phyloP scores from a whole-genome alignment of 768 basidiomycete genomes.

The Suillus brevipes region DNA sequence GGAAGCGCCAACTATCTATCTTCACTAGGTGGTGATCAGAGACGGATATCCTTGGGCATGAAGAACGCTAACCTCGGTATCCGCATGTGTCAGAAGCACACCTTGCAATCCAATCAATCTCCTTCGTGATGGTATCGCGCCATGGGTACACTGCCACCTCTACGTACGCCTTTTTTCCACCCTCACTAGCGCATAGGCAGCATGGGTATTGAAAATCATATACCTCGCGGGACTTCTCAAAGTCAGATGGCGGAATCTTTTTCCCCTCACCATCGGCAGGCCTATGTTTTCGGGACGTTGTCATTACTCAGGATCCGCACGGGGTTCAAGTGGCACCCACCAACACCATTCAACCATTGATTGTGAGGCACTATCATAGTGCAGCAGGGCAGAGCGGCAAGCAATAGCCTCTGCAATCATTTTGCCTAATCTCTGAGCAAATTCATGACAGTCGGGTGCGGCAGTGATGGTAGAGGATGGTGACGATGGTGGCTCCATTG shows the following conservation, averaged over 20 bases:
- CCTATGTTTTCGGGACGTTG: not conserved
- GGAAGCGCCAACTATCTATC: not conserved
- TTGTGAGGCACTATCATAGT: not conserved
- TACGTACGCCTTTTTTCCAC: not conserved
- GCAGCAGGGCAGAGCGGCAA: not conserved
- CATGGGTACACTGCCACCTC: not conserved
- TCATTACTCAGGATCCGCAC: not conserved
- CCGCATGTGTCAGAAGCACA: not conserved
- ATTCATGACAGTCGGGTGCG: not conserved
- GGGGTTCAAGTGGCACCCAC: not conserved
- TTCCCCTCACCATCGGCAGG: not conserved
- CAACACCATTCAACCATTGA: not conserved
- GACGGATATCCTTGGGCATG: not conserved
- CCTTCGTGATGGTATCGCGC: not conserved
- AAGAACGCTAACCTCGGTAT: not conserved
- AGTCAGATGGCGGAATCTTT: not conserved
- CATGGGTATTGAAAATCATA: not conserved
- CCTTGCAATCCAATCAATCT: not conserved
- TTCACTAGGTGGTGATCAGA: not conserved
- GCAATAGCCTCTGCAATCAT: not conserved
- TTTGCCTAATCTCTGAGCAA: not conserved
- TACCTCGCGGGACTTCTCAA: not conserved
- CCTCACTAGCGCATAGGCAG: not conserved
- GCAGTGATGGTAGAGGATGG: not conserved
- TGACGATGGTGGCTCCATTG: not conserved